Base-by-base conservation (phyloP, 108 stramenopile species). In the Cyclotella distinguenda region DNA sequence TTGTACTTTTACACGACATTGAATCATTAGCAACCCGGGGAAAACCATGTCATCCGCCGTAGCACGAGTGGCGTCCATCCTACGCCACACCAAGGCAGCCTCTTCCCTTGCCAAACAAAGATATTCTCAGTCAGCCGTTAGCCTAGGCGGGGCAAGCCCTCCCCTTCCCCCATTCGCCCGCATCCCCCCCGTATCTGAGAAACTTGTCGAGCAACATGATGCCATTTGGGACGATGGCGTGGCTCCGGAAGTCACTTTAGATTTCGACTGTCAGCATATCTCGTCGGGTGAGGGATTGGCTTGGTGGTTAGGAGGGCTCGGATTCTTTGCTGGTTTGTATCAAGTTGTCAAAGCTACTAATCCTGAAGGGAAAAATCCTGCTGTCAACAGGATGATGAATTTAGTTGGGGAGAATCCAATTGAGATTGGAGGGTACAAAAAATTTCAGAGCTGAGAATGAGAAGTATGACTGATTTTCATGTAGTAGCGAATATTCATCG, bases 151-250 rank as follows among this genome's bases (percentile, higher is more conserved):
- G 15, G 38, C 44, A 13, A 50, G 76, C 13, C 89, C 92, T n/a
- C 92, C 92, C 13, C 58, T 90, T 61, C 74, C 89, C 39, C 86
- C 92, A 22, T 89, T 87, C 72, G 85, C 84, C 39, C 82, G 92
- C 13, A 88, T 85, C 68, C 87, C 89, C 72, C 28, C 86, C 86
- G 45, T 66, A 77, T 68, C 81, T 78, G 75, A 81, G 65, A 66
- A 95, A 91, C 78, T 98, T 26, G 77, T 83, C n/a, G 97, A 98
- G 77, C 92, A 96, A 50, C 68, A 84, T 57, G 97, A 96, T 68
- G 82, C 91, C 45, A 64, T 98, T 43, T 98, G 95, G 85, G 94
- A 98, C 64, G 97, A 98, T 81, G 94, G 95, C 38, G 96, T 96
- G 42, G 97, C 97, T 0, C 94, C 97, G 22, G 97, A 98, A 70